A percentile compares a stretch with the other conserved stretches of the same genome.
These are phyloP conservation scores for Brassica rapa DNA, from an alignment of 345 rosid genomes.

Conservation along the genomic window DNA sequence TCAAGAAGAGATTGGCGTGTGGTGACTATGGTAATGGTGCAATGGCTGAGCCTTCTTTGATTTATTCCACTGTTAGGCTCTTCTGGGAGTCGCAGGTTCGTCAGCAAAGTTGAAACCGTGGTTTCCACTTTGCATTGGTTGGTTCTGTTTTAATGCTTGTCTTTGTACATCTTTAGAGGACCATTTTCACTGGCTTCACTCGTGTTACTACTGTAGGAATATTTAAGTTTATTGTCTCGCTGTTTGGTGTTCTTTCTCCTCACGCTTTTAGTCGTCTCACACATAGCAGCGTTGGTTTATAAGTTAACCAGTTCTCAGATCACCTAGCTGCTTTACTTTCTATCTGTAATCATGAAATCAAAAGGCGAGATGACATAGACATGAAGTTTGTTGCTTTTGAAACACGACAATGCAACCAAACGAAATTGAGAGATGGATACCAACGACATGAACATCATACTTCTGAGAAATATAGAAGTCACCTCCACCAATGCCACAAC, in stretches of 20 bases:
- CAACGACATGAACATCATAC: slow-evolving; percentile 83
- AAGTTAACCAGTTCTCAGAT: not conserved
- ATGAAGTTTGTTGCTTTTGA: too few relatives aligned
- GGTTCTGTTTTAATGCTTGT: not conserved
- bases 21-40: slow-evolving; percentile 89
- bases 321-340: too few relatives aligned
- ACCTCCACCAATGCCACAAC: slow-evolving; percentile 99
- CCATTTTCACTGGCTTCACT: not conserved
- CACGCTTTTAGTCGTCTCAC: not conserved
- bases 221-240: not conserved
- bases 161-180: not conserved
- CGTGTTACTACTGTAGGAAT: not conserved
- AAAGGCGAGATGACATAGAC: too few relatives aligned
- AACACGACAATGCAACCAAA: too few relatives aligned
- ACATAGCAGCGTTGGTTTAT: not conserved
- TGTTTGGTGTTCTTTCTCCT: not conserved
- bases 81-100: slow-evolving; percentile 61
- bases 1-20: slow-evolving; percentile 75
- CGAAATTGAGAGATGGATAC: slow-evolving; percentile 75
- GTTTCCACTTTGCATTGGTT: not conserved
- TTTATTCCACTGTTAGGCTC: slow-evolving; percentile 73
- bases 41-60: slow-evolving; percentile 86
- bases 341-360: too few relatives aligned
- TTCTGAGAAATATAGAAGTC: slow-evolving; percentile 95
- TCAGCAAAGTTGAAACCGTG: slow-evolving; percentile 21